Conservation (phyloP, 257 asterid species). For the Knoxia roxburghii region DNA sequence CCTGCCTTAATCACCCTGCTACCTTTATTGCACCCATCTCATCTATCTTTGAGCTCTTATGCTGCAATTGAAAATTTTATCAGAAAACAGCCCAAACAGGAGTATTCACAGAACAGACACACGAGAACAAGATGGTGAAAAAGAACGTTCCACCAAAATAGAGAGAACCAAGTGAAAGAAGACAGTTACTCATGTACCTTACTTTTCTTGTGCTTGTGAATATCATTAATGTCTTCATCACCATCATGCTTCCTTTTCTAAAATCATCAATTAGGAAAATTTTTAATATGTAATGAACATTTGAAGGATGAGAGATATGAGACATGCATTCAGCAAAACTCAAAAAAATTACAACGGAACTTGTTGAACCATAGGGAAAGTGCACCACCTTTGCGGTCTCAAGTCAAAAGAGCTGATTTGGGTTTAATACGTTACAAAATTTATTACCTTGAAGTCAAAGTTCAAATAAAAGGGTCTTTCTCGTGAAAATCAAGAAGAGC, state of each 20-base stretch:
- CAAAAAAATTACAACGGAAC: background rate
- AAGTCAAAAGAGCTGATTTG: background rate
- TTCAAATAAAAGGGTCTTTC: background rate
- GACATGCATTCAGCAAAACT: background rate
- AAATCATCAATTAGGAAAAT: slow-evolving; percentile 6
- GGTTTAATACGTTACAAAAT: background rate
- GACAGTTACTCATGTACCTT: slow-evolving; percentile 36
- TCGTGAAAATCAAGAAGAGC: background rate
- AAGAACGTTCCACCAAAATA: background rate
- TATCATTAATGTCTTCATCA: slow-evolving; percentile 45
- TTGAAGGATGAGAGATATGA: background rate
- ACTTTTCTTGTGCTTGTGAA: slow-evolving; percentile 66
- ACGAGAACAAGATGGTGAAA: background rate
- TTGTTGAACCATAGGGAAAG: background rate
- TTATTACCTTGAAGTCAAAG: background rate
- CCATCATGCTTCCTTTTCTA: slow-evolving; percentile 72
- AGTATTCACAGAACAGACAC: background rate
- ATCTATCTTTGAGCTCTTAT: slow-evolving; percentile 88
- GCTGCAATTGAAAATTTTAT: slow-evolving; percentile 51
- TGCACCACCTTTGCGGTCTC: background rate
- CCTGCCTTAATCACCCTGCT: slow-evolving; percentile 65
- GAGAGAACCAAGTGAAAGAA: slow-evolving; percentile 5
- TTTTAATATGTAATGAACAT: background rate
- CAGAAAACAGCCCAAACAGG: slow-evolving; percentile 27
- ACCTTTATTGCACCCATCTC: slow-evolving; percentile 87